Conservation (phyloP, 495 filamentous ascomycete species). For the Paragyromitra xinjiangensis region DNA sequence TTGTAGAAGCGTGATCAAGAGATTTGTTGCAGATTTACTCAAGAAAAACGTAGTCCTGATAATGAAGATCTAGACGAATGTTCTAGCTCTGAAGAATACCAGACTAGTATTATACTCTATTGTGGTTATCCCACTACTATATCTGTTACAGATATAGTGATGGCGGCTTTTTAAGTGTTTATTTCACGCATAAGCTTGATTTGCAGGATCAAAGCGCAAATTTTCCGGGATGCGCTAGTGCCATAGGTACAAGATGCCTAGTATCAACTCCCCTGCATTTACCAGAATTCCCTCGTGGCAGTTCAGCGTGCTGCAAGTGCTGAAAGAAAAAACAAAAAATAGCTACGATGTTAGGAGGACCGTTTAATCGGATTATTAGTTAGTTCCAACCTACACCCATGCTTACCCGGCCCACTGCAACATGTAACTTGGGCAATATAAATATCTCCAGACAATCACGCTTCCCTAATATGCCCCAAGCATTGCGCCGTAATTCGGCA, state of each 20-base stretch:
- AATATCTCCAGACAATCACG: background rate
- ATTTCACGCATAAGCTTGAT: slow-evolving; percentile 14
- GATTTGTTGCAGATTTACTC: background rate
- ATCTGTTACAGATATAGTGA: slow-evolving; percentile 11
- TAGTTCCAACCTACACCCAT: background rate
- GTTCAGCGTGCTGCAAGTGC: background rate
- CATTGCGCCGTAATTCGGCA: background rate
- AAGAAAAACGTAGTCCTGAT: background rate
- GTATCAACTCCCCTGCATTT: slow-evolving; percentile 1
- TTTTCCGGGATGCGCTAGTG: background rate
- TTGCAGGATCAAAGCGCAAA: slow-evolving; percentile 18
- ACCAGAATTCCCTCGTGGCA: slow-evolving; percentile 10
- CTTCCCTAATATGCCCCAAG: background rate
- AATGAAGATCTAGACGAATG: too few relatives aligned
- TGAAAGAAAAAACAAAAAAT: background rate
- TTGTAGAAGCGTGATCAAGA: too few relatives aligned
- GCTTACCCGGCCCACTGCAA: background rate
- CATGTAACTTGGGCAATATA: background rate
- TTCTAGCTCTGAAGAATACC: too few relatives aligned
- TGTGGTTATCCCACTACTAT: background rate
- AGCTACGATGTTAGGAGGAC: background rate
- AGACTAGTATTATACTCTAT: background rate
- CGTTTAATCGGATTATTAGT: background rate
- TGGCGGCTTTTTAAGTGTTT: slow-evolving; percentile 7
- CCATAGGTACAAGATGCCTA: background rate